A percentile compares a stretch with the other conserved stretches of the same genome.
phyloP scores from a whole-genome alignment of 2,329 filamentous ascomycete species.

The Dothideomycetes sp. region DNA sequence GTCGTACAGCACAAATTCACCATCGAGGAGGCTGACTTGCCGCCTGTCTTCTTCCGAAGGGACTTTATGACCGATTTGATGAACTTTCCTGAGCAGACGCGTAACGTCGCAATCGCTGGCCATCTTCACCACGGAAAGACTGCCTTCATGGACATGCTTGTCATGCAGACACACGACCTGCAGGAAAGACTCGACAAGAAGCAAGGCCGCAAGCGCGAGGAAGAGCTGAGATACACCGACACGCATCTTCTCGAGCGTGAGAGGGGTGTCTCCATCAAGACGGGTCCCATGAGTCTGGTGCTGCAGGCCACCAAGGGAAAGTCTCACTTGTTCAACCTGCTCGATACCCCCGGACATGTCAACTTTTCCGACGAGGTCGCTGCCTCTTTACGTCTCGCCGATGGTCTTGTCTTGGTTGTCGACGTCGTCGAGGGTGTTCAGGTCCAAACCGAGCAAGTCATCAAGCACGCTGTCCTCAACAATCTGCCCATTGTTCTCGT shows the following conservation, averaged over 20 bases:
- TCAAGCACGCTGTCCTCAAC: conserved; percentile 87
- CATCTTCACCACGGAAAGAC: conserved; percentile 98
- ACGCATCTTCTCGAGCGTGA: conserved; percentile 82
- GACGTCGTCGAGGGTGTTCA: conserved; percentile 99
- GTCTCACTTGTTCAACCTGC: conserved; percentile 86
- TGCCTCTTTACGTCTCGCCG: conserved; percentile 72
- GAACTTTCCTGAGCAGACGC: conserved; percentile 89
- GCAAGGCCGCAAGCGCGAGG: conserved; percentile 71
- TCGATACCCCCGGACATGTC: conserved; percentile 95
- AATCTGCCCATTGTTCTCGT: conserved; percentile 82
- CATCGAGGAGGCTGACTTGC: conserved; percentile 83
- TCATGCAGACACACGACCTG: conserved; percentile 88
- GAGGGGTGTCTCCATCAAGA: conserved; percentile 82
- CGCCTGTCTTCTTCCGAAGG: conserved; percentile 77
- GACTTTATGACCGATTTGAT: conserved; percentile 92
- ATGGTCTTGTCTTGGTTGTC: conserved; percentile 86
- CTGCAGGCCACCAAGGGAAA: conserved; percentile 83
- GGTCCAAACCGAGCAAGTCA: conserved; percentile 92
- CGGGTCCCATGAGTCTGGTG: conserved; percentile 88
- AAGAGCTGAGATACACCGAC: conserved; percentile 92
- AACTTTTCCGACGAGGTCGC: conserved; percentile 98
- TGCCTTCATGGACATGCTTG: conserved; percentile 95
- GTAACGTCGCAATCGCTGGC: conserved; percentile 84
- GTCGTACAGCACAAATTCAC: conserved; percentile 94
- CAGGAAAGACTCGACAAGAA: conserved; percentile 68